phyloP scores from a whole-genome alignment of 129 eudicot genomes.

The Artemisia argyi region DNA sequence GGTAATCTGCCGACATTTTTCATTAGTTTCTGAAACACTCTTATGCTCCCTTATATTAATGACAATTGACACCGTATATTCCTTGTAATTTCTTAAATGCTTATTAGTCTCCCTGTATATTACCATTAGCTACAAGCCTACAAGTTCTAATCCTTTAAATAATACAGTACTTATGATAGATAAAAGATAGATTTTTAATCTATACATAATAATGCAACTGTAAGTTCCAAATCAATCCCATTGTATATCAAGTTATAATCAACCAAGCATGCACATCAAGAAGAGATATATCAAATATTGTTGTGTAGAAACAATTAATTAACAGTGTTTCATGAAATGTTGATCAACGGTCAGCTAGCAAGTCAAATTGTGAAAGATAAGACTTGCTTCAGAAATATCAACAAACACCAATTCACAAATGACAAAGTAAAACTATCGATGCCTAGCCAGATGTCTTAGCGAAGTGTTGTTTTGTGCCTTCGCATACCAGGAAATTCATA shows the following conservation, averaged over 20 bases:
- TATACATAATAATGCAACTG: neutral
- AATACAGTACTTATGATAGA: neutral
- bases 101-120: neutral
- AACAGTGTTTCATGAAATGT: neutral
- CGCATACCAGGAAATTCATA: neutral
- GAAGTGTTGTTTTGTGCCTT: neutral
- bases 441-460: neutral
- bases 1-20: neutral
- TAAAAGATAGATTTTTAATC: neutral
- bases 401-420: neutral
- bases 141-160: slow-evolving; percentile 15
- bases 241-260: slow-evolving; percentile 2
- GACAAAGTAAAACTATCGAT: neutral
- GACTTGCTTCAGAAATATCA: slow-evolving; percentile 13
- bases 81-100: slow-evolving; percentile 8
- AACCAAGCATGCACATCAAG: slow-evolving; percentile 1
- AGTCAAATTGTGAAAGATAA: neutral
- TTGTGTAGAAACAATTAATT: neutral
- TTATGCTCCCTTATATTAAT: neutral
- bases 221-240: neutral
- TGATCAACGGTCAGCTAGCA: neutral
- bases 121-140: slow-evolving; percentile 1
- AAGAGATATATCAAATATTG: neutral
- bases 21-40: neutral
- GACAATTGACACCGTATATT: neutral